Evolutionary conservation across 768 basidiomycete genomes (phyloP).

Genomic region (Inosperma sp.): DNA sequence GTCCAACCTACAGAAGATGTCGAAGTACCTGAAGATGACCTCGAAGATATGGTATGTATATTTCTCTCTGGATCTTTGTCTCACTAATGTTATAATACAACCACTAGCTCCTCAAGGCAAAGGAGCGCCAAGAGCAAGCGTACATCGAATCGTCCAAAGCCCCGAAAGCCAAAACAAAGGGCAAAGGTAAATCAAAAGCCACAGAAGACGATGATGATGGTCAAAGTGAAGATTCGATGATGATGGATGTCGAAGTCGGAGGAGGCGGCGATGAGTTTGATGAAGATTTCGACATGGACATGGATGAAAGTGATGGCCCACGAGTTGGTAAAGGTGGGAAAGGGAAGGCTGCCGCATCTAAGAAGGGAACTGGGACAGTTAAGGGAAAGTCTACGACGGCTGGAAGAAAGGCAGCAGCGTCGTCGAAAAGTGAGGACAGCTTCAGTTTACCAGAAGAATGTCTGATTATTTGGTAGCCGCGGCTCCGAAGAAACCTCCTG

Average conservation of each 20-base stretch:
- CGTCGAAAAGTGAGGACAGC: slow-evolving; percentile 20
- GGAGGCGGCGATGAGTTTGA: slow-evolving; percentile 28
- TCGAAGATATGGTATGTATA: slow-evolving; percentile 64
- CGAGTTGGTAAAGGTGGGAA: slow-evolving; percentile 15
- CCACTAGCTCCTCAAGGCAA: slow-evolving; percentile 60
- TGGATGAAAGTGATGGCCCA: slow-evolving; percentile 42
- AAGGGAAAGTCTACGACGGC: slow-evolving; percentile 38
- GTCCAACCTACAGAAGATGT: slow-evolving; percentile 62
- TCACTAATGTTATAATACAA: background rate
- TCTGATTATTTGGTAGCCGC: slow-evolving; percentile 16
- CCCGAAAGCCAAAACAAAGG: slow-evolving; percentile 37
- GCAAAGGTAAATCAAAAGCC: slow-evolving; percentile 43
- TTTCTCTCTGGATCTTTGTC: background rate
- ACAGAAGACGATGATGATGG: slow-evolving; percentile 40
- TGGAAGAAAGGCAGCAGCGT: slow-evolving; percentile 29
- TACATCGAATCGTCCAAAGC: slow-evolving; percentile 46
- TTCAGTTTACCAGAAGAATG: background rate
- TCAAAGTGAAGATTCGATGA: slow-evolving; percentile 69
- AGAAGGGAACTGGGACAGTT: slow-evolving; percentile 37
- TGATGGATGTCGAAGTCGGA: slow-evolving; percentile 60
- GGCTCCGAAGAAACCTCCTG: slow-evolving; percentile 38
- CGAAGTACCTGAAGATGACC: slow-evolving; percentile 55
- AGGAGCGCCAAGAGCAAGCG: slow-evolving; percentile 62
- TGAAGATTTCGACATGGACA: slow-evolving; percentile 50
- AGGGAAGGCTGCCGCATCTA: slow-evolving; percentile 34